Evolutionary conservation across 2,329 filamentous ascomycete species (phyloP), one percentile per base, ranked within the genome.

Genomic region (Trichoderma koningii): DNA sequence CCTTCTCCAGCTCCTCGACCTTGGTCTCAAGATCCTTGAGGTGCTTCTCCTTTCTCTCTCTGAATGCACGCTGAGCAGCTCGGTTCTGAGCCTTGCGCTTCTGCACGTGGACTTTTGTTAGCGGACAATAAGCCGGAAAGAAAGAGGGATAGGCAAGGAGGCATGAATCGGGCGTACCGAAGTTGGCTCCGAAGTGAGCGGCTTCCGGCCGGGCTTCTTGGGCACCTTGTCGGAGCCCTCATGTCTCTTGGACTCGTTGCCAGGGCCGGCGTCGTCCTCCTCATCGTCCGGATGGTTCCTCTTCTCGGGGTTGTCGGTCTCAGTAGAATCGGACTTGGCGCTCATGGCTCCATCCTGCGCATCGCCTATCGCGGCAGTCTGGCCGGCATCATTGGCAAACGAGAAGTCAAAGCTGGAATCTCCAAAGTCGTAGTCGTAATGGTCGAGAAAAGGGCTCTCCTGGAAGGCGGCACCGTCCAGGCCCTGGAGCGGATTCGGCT

Each of bases 191-290:
- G 92, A 96, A 55, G 92, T 98, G 72, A 98, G 83, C 21, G 94
- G 95, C 82, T 99, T 99, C 68, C 95, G 87, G 57, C 95, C 95
- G 5, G 95, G 94, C 80, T 98, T 99, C 86, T 98, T 98, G 26
- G 92, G 87, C 50, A 89, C 83, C 79, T 95, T 97, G 51, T 93
- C 92, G 64, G 92, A 88, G 66, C 89, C 87, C 77, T 96, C 93
- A 66, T 91, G 87, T 69, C 92, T 86, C 81, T 93, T 95, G 66
- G 82, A 78, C 17, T 79, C 79, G 50, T 79, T 79, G 63, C 80
- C 78, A 19, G 73, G 72, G 44, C 72, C 74, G 30, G 78, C 76
- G n/a, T 84, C 90, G 6, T 90, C 89, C 1, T 87, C 87, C 14
- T 90, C 86, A 38, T 88, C 86, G 55, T 89, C 88, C 0, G 88